phyloP scores from a whole-genome alignment of 768 basidiomycete species.

The Butyriboletus loyo region DNA sequence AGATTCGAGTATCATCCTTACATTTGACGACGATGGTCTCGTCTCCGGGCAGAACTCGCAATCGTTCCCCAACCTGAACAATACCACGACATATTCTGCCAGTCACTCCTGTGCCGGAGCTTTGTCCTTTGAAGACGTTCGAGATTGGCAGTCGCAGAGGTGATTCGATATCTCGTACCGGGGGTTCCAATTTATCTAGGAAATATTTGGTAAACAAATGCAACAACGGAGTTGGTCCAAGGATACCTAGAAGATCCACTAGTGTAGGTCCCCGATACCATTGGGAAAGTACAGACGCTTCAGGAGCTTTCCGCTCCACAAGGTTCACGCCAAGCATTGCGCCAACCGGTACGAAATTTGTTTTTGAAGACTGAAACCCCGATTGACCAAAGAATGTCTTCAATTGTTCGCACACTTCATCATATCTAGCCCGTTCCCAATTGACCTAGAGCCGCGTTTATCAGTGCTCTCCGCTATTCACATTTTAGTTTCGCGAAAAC shows the following conservation, averaged over 20 bases:
- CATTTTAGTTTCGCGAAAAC: slow-evolving; percentile 15
- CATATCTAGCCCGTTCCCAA: slow-evolving; percentile 81
- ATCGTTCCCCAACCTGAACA: slow-evolving; percentile 85
- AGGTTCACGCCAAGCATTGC: slow-evolving; percentile 91
- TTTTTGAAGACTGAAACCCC: slow-evolving; percentile 79
- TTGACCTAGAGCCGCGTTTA: slow-evolving; percentile 55
- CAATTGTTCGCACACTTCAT: slow-evolving; percentile 74
- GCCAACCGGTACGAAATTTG: slow-evolving; percentile 82
- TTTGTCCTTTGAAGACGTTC: slow-evolving; percentile 91
- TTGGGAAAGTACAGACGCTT: slow-evolving; percentile 43
- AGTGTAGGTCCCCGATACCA: slow-evolving; percentile 92
- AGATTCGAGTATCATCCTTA: slow-evolving; percentile 25
- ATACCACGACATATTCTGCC: slow-evolving; percentile 86
- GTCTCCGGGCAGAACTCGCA: slow-evolving; percentile 89
- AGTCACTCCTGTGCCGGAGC: slow-evolving; percentile 71
- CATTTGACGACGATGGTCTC: slow-evolving; percentile 80
- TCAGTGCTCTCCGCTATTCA: background rate
- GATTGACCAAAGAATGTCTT: slow-evolving; percentile 83
- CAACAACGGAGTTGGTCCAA: background rate
- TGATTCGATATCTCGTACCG: slow-evolving; percentile 67
- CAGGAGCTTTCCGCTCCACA: slow-evolving; percentile 45
- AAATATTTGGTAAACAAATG: background rate
- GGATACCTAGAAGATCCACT: slow-evolving; percentile 74
- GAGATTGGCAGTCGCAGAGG: slow-evolving; percentile 87
- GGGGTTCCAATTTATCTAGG: slow-evolving; percentile 78